Evolutionary conservation across 768 basidiomycete species (phyloP).

Genomic region (Crucibulum laeve): DNA sequence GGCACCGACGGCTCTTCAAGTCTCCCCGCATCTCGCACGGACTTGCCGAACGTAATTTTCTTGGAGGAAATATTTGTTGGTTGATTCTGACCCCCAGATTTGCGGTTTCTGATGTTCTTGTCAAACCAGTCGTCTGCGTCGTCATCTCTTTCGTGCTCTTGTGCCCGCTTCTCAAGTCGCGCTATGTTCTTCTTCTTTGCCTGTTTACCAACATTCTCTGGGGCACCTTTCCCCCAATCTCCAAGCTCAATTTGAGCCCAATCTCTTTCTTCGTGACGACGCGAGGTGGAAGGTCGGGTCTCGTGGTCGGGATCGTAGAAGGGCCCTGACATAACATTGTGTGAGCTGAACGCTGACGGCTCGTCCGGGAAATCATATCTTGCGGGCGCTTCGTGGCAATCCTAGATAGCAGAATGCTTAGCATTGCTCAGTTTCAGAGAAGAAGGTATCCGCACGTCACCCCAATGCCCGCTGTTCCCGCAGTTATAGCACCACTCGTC

Average conservation of each 20-base stretch:
- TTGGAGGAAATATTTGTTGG: constrained; percentile 15
- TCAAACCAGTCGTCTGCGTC: constrained; percentile 70
- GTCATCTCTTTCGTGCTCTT: constrained; percentile 36
- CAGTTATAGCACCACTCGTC: constrained; percentile 86
- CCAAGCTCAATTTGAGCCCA: constrained; percentile 37
- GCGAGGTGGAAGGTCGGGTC: constrained; percentile 17
- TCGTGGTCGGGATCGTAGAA: constrained; percentile 47
- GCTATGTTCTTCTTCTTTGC: constrained; percentile 58
- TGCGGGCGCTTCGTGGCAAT: constrained; percentile 49
- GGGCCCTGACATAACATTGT: constrained; percentile 61
- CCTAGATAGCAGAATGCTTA: constrained; percentile 31
- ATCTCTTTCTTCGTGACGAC: constrained; percentile 33
- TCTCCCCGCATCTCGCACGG: constrained; percentile 19
- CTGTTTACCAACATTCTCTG: constrained; percentile 61
- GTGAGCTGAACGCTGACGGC: constrained; percentile 62
- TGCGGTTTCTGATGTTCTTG: constrained; percentile 17
- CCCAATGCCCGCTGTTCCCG: constrained; percentile 67
- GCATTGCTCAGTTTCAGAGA: background rate
- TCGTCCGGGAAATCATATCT: constrained; percentile 42
- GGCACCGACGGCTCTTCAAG: background rate
- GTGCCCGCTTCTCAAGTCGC: constrained; percentile 47
- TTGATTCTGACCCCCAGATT: constrained; percentile 3
- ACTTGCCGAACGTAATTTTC: constrained; percentile 28
- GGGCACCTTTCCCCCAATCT: constrained; percentile 42
- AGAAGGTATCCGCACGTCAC: constrained; percentile 54